Conservation (phyloP, 2,329 filamentous ascomycete genomes). For the Fusarium illudens region DNA sequence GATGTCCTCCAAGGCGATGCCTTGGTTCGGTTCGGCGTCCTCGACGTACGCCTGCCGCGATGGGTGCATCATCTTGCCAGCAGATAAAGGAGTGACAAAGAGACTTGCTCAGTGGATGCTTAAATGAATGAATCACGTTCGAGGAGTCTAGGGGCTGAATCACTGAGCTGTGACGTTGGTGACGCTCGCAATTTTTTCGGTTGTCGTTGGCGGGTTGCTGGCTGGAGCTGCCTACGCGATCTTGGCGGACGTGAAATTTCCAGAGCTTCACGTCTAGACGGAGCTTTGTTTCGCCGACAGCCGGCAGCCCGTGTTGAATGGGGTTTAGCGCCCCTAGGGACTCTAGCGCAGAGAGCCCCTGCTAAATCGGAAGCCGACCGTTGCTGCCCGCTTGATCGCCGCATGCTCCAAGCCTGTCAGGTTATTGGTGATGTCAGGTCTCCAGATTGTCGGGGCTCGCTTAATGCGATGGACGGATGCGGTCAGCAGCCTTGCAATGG, state of each 20-base stretch:
- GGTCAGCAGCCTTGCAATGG: not conserved
- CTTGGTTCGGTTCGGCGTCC: constrained; percentile 70
- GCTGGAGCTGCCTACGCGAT: constrained; percentile 9
- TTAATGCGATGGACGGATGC: not conserved
- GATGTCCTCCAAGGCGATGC: constrained; percentile 60
- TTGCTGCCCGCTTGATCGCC: constrained; percentile 30
- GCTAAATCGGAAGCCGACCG: constrained; percentile 21
- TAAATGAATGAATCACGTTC: not conserved
- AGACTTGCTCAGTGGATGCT: not conserved
- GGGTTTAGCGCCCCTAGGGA: not conserved
- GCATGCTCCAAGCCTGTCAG: constrained; percentile 35
- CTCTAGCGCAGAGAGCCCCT: constrained; percentile 6
- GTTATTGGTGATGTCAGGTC: constrained; percentile 41
- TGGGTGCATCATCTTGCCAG: constrained; percentile 75
- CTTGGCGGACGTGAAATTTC: constrained; percentile 38
- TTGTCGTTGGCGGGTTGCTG: constrained; percentile 11
- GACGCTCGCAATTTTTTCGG: not conserved
- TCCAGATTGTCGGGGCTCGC: constrained; percentile 29
- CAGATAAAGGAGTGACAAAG: not conserved
- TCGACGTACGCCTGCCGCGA: constrained; percentile 94
- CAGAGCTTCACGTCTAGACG: constrained; percentile 21
- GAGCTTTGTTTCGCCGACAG: constrained; percentile 43
- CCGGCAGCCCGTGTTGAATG: not conserved
- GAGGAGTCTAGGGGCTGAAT: not conserved
- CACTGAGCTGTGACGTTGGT: not conserved